Conservation (phyloP, 768 basidiomycete species). For the Pholiota molesta region DNA sequence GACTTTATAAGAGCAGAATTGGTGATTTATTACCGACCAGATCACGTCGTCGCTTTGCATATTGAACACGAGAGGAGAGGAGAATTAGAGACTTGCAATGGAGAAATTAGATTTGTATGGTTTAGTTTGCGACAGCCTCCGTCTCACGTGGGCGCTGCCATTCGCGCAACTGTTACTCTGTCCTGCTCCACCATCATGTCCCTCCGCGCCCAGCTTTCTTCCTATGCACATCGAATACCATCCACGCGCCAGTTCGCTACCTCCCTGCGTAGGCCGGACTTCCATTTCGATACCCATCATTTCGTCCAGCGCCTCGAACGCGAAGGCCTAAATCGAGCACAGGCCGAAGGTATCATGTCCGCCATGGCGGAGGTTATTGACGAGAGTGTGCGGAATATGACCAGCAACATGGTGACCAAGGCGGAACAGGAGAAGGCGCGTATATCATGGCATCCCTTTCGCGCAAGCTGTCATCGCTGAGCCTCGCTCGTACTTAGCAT, state of each 20-base stretch:
- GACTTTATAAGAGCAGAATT: constrained; percentile 99
- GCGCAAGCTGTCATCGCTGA: not conserved
- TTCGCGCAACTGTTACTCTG: not conserved
- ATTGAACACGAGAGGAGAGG: constrained; percentile 12
- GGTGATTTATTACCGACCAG: constrained; percentile 93
- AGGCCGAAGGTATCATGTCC: constrained; percentile 97
- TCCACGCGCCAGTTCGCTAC: constrained; percentile 33
- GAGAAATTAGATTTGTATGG: constrained; percentile 22
- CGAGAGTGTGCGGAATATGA: constrained; percentile 96
- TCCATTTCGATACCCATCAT: constrained; percentile 95
- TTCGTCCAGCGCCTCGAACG: constrained; percentile 90
- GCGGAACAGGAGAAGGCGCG: constrained; percentile 94
- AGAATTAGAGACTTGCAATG: not conserved
- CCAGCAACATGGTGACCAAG: constrained; percentile 93
- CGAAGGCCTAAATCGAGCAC: constrained; percentile 86
- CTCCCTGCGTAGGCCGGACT: constrained; percentile 40
- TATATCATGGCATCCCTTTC: not conserved
- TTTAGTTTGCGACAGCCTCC: constrained; percentile 18
- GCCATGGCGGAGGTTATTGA: constrained; percentile 97
- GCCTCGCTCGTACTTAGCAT: constrained; percentile 53
- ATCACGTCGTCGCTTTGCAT: constrained; percentile 99
- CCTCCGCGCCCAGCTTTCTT: constrained; percentile 8
- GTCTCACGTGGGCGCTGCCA: not conserved
- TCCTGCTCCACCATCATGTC: constrained; percentile 14
- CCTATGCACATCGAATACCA: constrained; percentile 8